Percentiles rank a stretch among this genome's conserved stretches.
Conservation (phyloP, 1,284 basidiomycete genomes). For the Heterobasidion parviporum region DNA sequence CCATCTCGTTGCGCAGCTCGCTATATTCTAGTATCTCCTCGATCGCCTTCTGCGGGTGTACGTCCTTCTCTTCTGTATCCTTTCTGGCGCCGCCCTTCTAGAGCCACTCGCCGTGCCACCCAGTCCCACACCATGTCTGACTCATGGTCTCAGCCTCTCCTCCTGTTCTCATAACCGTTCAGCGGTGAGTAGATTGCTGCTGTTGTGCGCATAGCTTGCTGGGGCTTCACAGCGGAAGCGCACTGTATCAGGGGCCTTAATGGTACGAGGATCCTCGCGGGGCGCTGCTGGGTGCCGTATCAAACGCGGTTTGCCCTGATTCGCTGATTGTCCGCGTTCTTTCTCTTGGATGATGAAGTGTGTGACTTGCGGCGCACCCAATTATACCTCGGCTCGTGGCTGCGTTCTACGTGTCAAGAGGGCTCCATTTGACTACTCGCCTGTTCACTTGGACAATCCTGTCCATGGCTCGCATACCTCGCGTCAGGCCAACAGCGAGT, state of each 20-base stretch:
- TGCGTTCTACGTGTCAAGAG: too few species aligned
- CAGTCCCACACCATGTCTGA: background rate
- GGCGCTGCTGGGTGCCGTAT: background rate
- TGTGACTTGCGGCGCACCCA: background rate
- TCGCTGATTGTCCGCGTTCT: background rate
- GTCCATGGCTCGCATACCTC: too few species aligned
- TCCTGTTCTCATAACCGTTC: background rate
- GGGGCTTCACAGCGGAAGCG: too few species aligned
- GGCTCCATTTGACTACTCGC: too few species aligned
- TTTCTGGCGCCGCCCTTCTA: background rate
- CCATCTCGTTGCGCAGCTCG: background rate
- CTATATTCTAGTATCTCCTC: background rate
- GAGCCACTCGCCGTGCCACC: background rate
- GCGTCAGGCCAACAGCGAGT: too few species aligned
- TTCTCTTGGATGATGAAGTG: background rate
- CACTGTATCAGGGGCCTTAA: too few species aligned
- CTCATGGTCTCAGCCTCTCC: background rate
- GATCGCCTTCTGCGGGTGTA: background rate
- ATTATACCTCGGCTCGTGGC: too few species aligned
- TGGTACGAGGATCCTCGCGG: too few species aligned
- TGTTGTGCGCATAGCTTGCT: background rate
- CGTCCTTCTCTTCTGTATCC: background rate
- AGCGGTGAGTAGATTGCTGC: background rate
- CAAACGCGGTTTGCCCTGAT: background rate
- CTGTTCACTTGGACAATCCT: too few species aligned